A percentile compares a stretch with the other conserved stretches of the same genome.
Conservation (phyloP, 257 asterid species). For the Nicotiana tomentosiformis region DNA sequence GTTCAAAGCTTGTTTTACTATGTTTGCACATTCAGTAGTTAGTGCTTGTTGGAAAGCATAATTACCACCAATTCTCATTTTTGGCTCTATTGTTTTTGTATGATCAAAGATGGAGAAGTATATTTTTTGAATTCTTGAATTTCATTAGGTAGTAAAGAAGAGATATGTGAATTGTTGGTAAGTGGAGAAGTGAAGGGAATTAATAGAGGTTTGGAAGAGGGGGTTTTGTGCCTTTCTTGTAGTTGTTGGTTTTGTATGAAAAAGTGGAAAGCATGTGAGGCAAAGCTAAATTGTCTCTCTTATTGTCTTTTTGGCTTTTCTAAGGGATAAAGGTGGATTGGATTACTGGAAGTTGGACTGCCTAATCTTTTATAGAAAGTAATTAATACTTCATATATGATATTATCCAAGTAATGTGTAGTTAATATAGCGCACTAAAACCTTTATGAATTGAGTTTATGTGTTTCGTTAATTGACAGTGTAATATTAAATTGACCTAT, state of each 20-base stretch:
- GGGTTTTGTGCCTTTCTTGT: constrained; percentile 81
- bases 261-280: constrained; percentile 87
- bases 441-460: neutral
- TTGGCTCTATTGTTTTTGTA: neutral
- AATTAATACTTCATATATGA: neutral
- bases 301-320: constrained; percentile 21
- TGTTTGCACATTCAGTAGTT: constrained; percentile 51
- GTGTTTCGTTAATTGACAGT: no score
- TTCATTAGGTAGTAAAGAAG: constrained; percentile 16
- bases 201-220: constrained; percentile 24
- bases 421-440: neutral
- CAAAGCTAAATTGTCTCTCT: constrained; percentile 69
- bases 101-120: neutral
- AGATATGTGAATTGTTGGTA: neutral
- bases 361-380: constrained; percentile 30
- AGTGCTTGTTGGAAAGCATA: constrained; percentile 84
- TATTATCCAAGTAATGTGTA: neutral
- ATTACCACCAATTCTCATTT: constrained; percentile 63
- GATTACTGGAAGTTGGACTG: constrained; percentile 47
- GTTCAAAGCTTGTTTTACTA: constrained; percentile 67
- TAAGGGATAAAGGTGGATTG: constrained; percentile 39
- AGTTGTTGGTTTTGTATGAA: constrained; percentile 57
- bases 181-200: constrained; percentile 17
- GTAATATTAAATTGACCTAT: no score
- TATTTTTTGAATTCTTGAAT: neutral